Base-by-base conservation (phyloP, 768 basidiomycete genomes). In the Mrakia frigida region DNA sequence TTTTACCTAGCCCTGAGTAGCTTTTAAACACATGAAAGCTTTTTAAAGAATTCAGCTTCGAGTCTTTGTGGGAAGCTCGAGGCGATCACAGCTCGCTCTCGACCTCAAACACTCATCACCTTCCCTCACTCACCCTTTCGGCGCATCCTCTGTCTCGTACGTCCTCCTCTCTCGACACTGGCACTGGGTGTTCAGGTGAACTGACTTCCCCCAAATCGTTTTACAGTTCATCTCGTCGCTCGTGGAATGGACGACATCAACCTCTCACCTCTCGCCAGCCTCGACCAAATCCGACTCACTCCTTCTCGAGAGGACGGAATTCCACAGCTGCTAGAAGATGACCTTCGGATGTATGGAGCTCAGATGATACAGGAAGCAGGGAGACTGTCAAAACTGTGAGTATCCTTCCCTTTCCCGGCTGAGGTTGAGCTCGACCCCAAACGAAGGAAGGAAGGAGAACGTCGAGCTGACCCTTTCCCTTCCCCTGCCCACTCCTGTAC, bases 311-410 rank as follows among this genome's bases (percentile, higher is more conserved):
- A 89, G 78, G 94, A 98, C 85, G 92, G 92, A 0, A 87, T 98
- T 13, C 90, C 94, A 0, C 83, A 82, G 31, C 89, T 91, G 33
- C 84, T 97, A 21, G 96, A 99, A 82, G 89, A 92, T 75, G 94
- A 97, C 80, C 86, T 99, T 50, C 86, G 95, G 65, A 90, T 91
- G 0, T 93, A 90, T 80, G 97, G 95, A 2, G 96, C 94, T 83
- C 93, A 94, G 85, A 86, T 98, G 77, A 94, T 99, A 31, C 93
- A 98, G 81, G 90, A 97, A 84, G 94, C 95, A 5, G 97, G 97
- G 46, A 87, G 94, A 61, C 87, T 98, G 74, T 86, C 98, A 80
- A 90, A 91, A 82, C 91, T 96, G 96, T 97, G 81, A 80, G 90
- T 83, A 50, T 9, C 7, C 35, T 18, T 68, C 11, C 25, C 21